Evolutionary conservation across 208 protist species (phyloP), one percentile per base, ranked within the genome.

Genomic region (Trypanosoma rangeli): DNA sequence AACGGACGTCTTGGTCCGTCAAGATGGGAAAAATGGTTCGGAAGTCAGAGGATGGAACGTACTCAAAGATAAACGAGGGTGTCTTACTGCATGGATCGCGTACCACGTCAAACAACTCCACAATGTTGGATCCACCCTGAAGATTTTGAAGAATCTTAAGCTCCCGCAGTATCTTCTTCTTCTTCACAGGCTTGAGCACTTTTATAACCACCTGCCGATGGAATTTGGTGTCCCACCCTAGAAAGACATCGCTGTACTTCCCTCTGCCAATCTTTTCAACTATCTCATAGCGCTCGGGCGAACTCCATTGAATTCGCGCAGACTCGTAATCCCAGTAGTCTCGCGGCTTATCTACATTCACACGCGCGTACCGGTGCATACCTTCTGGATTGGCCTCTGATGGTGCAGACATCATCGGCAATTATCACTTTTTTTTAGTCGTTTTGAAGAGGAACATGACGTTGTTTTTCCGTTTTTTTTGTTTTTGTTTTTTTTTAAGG

Each of bases 201-300:
- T 99, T 99, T 59, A 99, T 97, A 1, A 99, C 96, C 56, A 98
- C 97, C 44, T 88, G 80, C n/a, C 88, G 80, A 44, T 79, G 79
- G 22, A 87, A 83, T 26, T 86, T 84, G 24, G 80, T 89, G 71
- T 99, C 94, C n/a, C 95, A 83, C 8, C 98, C 99, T 66, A 99
- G 89, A 87, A 99, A 99, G 26, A 99, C 99, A 76, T 99, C 99
- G 65, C 93, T 98, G 91, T 99, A 99, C 89, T 99, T 99, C 48
- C 97, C 97, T 22, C 94, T 83, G 35, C 98, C 98, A 73, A 99
- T 92, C 74, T 99, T 98, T 56, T 85, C 68, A 62, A 91, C 90
- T 59, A 99, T 92, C 80, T 99, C 94, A 83, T 99, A 99, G 46
- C 98, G 88, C 37, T 99, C 98, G 59, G 80, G 98, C 33, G 84